Conservation (phyloP, 306 rosid species). For the Quercus agrifolia region DNA sequence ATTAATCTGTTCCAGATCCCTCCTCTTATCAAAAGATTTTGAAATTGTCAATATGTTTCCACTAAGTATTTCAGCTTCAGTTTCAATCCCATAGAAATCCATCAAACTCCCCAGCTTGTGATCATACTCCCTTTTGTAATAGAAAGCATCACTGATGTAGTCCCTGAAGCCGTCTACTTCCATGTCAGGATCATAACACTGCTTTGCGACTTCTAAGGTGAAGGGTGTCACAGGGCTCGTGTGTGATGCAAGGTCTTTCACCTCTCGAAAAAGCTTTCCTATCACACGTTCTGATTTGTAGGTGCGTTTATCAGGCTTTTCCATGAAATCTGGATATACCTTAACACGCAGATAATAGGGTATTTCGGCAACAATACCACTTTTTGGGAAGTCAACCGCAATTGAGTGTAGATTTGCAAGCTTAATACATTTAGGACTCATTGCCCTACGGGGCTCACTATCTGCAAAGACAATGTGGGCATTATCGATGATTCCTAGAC, state of each 20-base stretch:
- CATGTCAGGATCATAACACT: constrained; percentile 42
- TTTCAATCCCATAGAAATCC: constrained; percentile 67
- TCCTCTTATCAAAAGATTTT: constrained; percentile 43
- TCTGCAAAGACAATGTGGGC: constrained; percentile 45
- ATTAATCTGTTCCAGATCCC: constrained; percentile 49
- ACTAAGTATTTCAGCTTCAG: constrained; percentile 72
- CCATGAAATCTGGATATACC: constrained; percentile 45
- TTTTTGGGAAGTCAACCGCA: constrained; percentile 47
- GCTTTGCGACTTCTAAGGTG: constrained; percentile 21
- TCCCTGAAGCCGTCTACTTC: constrained; percentile 57
- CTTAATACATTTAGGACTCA: constrained; percentile 16
- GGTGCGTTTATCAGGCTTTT: constrained; percentile 19
- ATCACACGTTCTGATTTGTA: constrained; percentile 32
- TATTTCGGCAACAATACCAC: constrained; percentile 27
- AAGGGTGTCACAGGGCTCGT: constrained; percentile 10
- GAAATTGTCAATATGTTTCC: constrained; percentile 56
- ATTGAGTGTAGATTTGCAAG: constrained; percentile 33
- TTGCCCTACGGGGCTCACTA: constrained; percentile 12
- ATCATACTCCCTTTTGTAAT: constrained; percentile 61
- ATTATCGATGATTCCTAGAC: constrained; percentile 64
- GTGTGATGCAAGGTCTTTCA: constrained; percentile 17
- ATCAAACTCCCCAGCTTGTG: constrained; percentile 54
- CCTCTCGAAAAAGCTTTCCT: constrained; percentile 38
- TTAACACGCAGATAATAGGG: constrained; percentile 4
- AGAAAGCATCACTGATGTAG: constrained; percentile 57